Evolutionary conservation across 148 eudicot genomes (phyloP).

Genomic region (Vaccinium darrowii): DNA sequence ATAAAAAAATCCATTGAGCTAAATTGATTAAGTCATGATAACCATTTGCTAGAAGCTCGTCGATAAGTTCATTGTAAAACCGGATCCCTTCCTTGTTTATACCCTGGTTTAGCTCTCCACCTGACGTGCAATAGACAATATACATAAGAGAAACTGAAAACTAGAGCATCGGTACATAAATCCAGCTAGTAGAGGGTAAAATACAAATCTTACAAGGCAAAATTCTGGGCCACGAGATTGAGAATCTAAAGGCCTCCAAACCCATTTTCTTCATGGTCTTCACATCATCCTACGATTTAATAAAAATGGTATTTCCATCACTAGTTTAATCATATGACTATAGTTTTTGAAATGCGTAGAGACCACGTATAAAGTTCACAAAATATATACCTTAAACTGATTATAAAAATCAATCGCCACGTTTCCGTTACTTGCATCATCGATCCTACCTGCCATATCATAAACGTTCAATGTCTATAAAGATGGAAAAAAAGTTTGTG

Average conservation of each 20-base stretch:
- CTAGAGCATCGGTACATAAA: not conserved
- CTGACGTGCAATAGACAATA: conserved; percentile 13
- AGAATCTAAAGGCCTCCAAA: not conserved
- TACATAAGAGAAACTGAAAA: too few relatives aligned
- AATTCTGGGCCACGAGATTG: conserved; percentile 1
- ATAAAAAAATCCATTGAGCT: too few relatives aligned
- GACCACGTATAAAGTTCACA: too few relatives aligned
- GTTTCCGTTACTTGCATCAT: too few relatives aligned
- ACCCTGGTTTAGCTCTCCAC: conserved; percentile 46
- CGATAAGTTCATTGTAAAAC: conserved; percentile 52
- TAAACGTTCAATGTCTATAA: too few relatives aligned
- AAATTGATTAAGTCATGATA: not conserved
- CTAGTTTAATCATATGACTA: too few relatives aligned
- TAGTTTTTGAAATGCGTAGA: too few relatives aligned
- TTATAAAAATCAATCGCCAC: too few relatives aligned
- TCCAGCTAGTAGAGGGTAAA: not conserved
- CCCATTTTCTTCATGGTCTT: not conserved
- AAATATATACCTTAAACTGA: too few relatives aligned
- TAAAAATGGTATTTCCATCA: too few relatives aligned
- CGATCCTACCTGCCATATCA: too few relatives aligned
- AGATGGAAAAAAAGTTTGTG: too few relatives aligned
- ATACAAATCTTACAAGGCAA: conserved; percentile 28
- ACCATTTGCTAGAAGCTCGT: conserved; percentile 47
- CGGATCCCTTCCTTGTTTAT: conserved; percentile 44
- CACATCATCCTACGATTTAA: not conserved